These are phyloP conservation scores for Pleurotus pulmonarius DNA, from an alignment of 768 basidiomycete genomes.

Conservation along the genomic window DNA sequence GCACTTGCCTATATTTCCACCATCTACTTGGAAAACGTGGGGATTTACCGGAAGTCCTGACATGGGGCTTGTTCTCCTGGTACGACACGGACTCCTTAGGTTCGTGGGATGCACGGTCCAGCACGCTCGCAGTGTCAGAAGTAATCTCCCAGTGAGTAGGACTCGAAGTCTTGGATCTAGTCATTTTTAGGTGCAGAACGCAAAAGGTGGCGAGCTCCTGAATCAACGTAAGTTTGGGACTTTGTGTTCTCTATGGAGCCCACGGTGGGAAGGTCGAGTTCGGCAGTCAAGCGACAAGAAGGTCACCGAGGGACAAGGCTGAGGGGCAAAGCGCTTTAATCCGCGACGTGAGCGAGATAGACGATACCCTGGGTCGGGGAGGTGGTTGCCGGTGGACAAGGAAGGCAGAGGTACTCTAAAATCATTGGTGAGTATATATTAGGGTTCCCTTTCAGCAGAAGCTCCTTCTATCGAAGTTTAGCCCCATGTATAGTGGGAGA, in stretches of 20 bases:
- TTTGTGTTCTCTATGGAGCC: not conserved
- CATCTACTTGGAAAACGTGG: constrained; percentile 4
- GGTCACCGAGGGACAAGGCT: not conserved
- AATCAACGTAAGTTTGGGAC: not conserved
- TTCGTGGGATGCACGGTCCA: not conserved
- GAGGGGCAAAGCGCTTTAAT: not conserved
- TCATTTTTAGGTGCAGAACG: not conserved
- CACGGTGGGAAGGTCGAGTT: not conserved
- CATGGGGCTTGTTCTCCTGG: not conserved
- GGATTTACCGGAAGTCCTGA: constrained; percentile 2
- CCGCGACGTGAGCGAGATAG: not conserved
- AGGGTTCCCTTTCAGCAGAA: not conserved
- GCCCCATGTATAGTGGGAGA: not conserved
- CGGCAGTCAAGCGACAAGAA: not conserved
- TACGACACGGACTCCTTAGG: too few species aligned
- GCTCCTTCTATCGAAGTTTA: not conserved
- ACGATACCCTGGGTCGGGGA: not conserved
- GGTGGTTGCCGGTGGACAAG: not conserved
- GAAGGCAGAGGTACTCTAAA: not conserved
- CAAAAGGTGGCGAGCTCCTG: too few species aligned
- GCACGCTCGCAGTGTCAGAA: not conserved
- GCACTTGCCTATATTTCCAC: constrained; percentile 4
- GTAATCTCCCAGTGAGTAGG: not conserved
- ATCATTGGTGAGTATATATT: not conserved
- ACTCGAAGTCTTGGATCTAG: constrained; percentile 5